Percentiles rank a stretch among this genome's conserved stretches.
These are phyloP conservation scores for Gaeumannomyces tritici DNA, from an alignment of 2,329 filamentous ascomycete species.

Conservation along the genomic window DNA sequence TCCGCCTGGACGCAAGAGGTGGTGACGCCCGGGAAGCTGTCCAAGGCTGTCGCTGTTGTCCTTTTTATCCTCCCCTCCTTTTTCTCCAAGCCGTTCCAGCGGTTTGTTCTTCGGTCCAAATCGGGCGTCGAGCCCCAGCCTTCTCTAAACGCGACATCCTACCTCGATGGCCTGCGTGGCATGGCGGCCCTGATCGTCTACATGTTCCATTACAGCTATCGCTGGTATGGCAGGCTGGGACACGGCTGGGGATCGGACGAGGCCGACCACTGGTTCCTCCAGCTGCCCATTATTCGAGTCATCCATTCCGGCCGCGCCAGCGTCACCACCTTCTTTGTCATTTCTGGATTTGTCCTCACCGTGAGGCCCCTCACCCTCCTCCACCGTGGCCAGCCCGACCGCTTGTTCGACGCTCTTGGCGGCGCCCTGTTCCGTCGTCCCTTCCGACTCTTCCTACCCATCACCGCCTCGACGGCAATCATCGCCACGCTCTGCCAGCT, in stretches of 20 bases:
- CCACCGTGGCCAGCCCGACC: conserved; percentile 25
- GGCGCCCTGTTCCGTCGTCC: conserved; percentile 38
- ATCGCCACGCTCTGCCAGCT: conserved; percentile 17
- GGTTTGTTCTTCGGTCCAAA: conserved; percentile 8
- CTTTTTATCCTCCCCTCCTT: neutral
- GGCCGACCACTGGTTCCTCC: conserved; percentile 24
- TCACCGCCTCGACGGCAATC: conserved; percentile 28
- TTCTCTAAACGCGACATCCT: conserved; percentile 29
- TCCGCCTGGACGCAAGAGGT: no score
- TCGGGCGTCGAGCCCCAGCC: neutral
- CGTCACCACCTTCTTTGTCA: conserved; percentile 42
- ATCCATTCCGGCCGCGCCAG: conserved; percentile 31
- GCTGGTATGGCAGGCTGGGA: conserved; percentile 25
- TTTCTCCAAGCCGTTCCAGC: neutral
- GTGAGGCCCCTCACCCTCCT: conserved; percentile 31
- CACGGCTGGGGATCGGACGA: conserved; percentile 24
- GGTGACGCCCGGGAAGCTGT: neutral
- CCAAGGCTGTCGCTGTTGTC: neutral
- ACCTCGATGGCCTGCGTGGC: conserved; percentile 39
- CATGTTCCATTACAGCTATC: conserved; percentile 30
- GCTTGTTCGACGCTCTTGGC: conserved; percentile 27
- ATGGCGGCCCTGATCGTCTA: conserved; percentile 37
- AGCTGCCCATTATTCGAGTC: conserved; percentile 33
- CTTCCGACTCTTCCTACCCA: conserved; percentile 36
- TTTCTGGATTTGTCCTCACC: conserved; percentile 37